These are phyloP conservation scores for Helminthosporium solani DNA, from an alignment of 2,329 filamentous ascomycete species.

Conservation along the genomic window DNA sequence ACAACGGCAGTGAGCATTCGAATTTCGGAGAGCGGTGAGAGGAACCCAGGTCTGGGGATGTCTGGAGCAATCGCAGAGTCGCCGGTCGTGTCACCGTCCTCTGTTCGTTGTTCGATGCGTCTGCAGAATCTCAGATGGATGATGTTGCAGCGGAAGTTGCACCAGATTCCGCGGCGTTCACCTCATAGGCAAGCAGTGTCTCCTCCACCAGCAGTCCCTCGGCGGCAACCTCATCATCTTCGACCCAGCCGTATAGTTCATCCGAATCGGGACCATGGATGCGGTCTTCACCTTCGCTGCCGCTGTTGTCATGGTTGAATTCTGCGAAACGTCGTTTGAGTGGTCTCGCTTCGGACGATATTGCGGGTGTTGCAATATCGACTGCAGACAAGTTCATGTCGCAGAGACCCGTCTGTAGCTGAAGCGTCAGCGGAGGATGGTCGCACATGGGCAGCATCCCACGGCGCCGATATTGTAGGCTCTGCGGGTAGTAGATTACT, in stretches of 20 bases:
- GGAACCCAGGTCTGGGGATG: background rate
- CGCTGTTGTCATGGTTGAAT: conserved; percentile 53
- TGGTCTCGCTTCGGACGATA: conserved; percentile 35
- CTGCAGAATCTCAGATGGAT: conserved; percentile 19
- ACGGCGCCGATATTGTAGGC: conserved; percentile 22
- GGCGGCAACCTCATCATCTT: conserved; percentile 56
- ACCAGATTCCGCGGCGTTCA: conserved; percentile 16
- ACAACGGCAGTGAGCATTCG: conserved; percentile 8
- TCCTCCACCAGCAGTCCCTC: conserved; percentile 43
- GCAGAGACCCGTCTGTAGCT: conserved; percentile 33
- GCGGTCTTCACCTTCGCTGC: conserved; percentile 51
- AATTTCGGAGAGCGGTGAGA: conserved; percentile 9
- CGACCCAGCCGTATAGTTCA: conserved; percentile 72
- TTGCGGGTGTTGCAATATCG: conserved; percentile 30
- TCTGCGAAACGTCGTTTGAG: conserved; percentile 61
- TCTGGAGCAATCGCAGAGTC: conserved; percentile 17
- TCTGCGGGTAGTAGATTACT: conserved; percentile 40
- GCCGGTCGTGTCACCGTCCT: conserved; percentile 29
- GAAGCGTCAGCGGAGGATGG: conserved; percentile 24
- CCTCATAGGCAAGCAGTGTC: conserved; percentile 14
- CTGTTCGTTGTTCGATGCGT: conserved; percentile 12
- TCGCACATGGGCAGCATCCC: conserved; percentile 10
- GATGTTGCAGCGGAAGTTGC: conserved; percentile 15
- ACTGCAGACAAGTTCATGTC: conserved; percentile 32
- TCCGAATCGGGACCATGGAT: conserved; percentile 63